These are phyloP conservation scores for Saturnispora bothae DNA, from an alignment of 805 yeast species.

Conservation along the genomic window DNA sequence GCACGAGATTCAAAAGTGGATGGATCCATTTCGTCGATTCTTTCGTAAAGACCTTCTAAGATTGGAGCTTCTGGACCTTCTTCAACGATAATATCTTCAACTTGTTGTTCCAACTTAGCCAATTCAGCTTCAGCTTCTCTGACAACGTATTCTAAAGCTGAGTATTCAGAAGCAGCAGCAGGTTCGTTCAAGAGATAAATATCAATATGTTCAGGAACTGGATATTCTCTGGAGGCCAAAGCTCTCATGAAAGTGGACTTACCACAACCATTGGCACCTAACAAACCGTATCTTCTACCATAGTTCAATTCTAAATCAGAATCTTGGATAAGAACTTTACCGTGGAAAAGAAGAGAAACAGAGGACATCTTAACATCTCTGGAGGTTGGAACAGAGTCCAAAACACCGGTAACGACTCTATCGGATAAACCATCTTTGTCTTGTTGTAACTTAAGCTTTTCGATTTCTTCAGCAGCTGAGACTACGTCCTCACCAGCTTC, in stretches of 20 bases:
- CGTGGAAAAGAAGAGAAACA: slow-evolving; percentile 89
- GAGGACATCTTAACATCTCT: slow-evolving; percentile 90
- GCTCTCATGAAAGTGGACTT: slow-evolving; percentile 92
- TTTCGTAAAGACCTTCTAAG: slow-evolving; percentile 85
- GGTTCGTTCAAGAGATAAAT: slow-evolving; percentile 93
- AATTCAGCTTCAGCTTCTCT: slow-evolving; percentile 92
- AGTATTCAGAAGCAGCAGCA: slow-evolving; percentile 84
- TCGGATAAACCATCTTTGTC: slow-evolving; percentile 92
- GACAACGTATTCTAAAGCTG: slow-evolving; percentile 94
- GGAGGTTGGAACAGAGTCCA: slow-evolving; percentile 79
- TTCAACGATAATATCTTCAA: slow-evolving; percentile 77
- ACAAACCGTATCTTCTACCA: slow-evolving; percentile 94
- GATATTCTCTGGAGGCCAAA: slow-evolving; percentile 91
- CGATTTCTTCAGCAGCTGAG: slow-evolving; percentile 62
- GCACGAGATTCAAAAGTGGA: slow-evolving; percentile 94
- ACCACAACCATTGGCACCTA: slow-evolving; percentile 99
- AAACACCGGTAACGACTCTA: slow-evolving; percentile 96
- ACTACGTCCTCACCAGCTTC: slow-evolving; percentile 45
- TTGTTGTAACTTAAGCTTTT: slow-evolving; percentile 81
- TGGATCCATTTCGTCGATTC: slow-evolving; percentile 94
- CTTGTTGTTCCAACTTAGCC: slow-evolving; percentile 81
- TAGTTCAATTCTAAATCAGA: slow-evolving; percentile 85
- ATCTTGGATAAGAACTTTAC: slow-evolving; percentile 92
- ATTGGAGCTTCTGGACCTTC: slow-evolving; percentile 90
- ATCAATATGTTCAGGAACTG: slow-evolving; percentile 87